Percentiles rank a stretch among this genome's conserved stretches.
These are phyloP conservation scores for Rhizoctonia solani DNA, from an alignment of 1,284 basidiomycete genomes.

Conservation along the genomic window DNA sequence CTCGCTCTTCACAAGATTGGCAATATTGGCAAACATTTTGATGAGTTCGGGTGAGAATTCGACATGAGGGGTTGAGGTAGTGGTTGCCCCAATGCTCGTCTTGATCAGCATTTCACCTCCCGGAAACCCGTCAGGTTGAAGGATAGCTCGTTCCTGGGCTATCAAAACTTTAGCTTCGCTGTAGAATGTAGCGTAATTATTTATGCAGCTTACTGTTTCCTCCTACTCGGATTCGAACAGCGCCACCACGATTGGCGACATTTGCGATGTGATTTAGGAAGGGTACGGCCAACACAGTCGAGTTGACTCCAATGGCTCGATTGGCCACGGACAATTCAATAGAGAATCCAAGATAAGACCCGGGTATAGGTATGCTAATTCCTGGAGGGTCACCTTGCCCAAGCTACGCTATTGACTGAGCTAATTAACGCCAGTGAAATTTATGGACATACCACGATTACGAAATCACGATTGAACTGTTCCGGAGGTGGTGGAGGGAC, in stretches of 20 bases:
- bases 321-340: conserved; percentile 37
- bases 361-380: conserved; percentile 10
- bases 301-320: conserved; percentile 48
- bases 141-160: conserved; percentile 32
- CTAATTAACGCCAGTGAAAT: too few species aligned
- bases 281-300: conserved; percentile 56
- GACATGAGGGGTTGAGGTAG: conserved; percentile 35
- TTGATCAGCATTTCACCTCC: conserved; percentile 31
- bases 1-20: conserved; percentile 33
- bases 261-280: conserved; percentile 78
- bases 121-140: conserved; percentile 19
- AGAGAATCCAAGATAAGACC: conserved; percentile 35
- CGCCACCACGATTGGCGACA: conserved; percentile 61
- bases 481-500: conserved; percentile 26
- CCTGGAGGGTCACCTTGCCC: background rate
- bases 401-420: too few species aligned
- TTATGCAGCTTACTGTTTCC: conserved; percentile 75
- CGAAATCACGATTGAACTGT: conserved; percentile 6
- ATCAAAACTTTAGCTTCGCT: conserved; percentile 46
- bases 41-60: conserved; percentile 35
- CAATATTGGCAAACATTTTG: conserved; percentile 30
- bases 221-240: conserved; percentile 64
- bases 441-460: too few species aligned
- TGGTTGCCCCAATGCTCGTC: conserved; percentile 8
- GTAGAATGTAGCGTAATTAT: conserved; percentile 46